These are phyloP conservation scores for Rhizophora apiculata DNA, from an alignment of 345 rosid genomes.

Conservation along the genomic window DNA sequence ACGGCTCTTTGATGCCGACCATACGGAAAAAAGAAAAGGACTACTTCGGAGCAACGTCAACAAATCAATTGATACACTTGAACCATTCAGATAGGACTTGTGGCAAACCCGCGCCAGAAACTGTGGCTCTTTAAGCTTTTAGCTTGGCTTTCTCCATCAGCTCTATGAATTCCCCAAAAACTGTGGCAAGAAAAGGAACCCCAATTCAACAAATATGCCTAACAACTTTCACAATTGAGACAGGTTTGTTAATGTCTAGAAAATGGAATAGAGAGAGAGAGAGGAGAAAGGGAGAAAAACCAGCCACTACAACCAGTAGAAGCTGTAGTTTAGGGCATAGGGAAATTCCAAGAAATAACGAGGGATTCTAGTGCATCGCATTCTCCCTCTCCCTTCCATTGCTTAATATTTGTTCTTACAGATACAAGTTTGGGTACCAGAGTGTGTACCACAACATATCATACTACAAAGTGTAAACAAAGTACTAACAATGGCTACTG, in stretches of 20 bases:
- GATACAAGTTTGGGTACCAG: too few relatives aligned
- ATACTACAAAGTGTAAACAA: not conserved
- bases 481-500: not conserved
- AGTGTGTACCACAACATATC: too few relatives aligned
- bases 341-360: not conserved
- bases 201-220: not conserved
- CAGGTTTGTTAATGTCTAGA: too few relatives aligned
- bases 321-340: not conserved
- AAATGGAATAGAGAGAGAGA: not conserved
- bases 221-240: not conserved
- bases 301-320: not conserved
- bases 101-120: too few relatives aligned
- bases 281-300: not conserved
- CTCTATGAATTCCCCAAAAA: slow-evolving; percentile 31
- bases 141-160: slow-evolving; percentile 24
- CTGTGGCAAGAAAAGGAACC: slow-evolving; percentile 11
- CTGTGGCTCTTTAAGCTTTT: slow-evolving; percentile 10
- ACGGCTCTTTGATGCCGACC: too few relatives aligned
- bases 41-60: too few relatives aligned
- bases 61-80: too few relatives aligned
- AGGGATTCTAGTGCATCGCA: not conserved
- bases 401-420: not conserved
- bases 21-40: too few relatives aligned
- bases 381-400: not conserved
- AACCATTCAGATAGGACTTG: too few relatives aligned